Evolutionary conservation across 345 rosid species (phyloP), one percentile per base, ranked within the genome.

Genomic region (Camelina sativa): DNA sequence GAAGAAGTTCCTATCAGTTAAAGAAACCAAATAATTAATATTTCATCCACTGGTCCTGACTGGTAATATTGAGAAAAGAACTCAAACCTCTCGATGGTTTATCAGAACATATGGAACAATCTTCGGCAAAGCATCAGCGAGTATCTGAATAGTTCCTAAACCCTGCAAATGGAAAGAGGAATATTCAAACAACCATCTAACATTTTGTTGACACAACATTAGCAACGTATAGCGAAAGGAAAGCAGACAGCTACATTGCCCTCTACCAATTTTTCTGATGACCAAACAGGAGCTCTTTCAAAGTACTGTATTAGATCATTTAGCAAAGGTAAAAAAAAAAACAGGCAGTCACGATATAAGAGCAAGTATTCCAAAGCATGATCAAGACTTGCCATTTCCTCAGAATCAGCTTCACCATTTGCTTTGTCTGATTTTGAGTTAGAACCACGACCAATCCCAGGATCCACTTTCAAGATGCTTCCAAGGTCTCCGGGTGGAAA

Each of bases 81-180:
- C 59, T 69, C 76, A 71, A 76, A 94, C 98, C 98, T 94, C 97
- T 64, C 96, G 93, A 80, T 91, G 97, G 77, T 94, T 94, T 83
- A 94, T 94, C 84, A 94, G 77, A 81, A 94, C 98, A 86, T 90
- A 88, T 7, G 98, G 98, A 76, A 91, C 98, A 79, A 94, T 94
- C 84, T 90, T 91, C 37, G 97, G 98, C 85, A 94, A 87, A 65
- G 97, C 89, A 84, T 89, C 97, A 66, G 98, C 96, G 43, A 94
- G 96, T 72, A 94, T 91, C 85, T 94, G 96, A 78, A 94, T 90
- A 12, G 98, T 88, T 86, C 86, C 95, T 56, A 79, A 78, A 62
- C 95, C 98, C 97, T 94, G 91, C 72, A 61, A 80, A 76, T 59
- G 53, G 47, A 81, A 38, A 70, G 54, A 52, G 34, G n/a, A 52